These are phyloP conservation scores for Melanogaster broomeanus DNA, from an alignment of 768 basidiomycete genomes.

Conservation along the genomic window DNA sequence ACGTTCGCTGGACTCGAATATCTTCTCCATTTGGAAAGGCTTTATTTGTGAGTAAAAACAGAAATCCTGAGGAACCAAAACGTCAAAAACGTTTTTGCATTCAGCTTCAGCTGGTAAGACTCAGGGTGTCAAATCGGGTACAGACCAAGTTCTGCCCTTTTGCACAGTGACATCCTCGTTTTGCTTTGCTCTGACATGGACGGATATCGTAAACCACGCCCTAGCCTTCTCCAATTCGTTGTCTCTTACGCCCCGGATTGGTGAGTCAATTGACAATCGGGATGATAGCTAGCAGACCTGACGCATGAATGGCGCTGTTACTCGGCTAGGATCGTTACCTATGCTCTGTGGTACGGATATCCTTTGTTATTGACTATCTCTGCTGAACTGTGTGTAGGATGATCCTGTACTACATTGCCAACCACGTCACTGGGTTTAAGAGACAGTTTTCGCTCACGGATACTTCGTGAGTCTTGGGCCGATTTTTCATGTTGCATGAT, in stretches of 20 bases:
- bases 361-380: not conserved
- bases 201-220: slow-evolving; percentile 8
- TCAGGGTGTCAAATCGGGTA: no score
- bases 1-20: no score
- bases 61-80: no score
- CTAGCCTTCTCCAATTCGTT: slow-evolving; percentile 17
- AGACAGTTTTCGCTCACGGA: slow-evolving; percentile 79
- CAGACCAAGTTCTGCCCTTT: no score
- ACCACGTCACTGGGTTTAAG: slow-evolving; percentile 62
- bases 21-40: no score
- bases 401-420: slow-evolving; percentile 56
- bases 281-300: not conserved
- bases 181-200: slow-evolving; percentile 3
- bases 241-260: slow-evolving; percentile 76
- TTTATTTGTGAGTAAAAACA: no score
- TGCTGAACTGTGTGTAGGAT: slow-evolving; percentile 40
- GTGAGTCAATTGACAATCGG: slow-evolving; percentile 38
- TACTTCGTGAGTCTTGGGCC: slow-evolving; percentile 54
- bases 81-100: no score
- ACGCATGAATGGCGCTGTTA: not conserved
- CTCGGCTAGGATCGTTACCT: slow-evolving; percentile 59
- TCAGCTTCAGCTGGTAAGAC: no score
- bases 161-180: no score
- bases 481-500: not conserved
- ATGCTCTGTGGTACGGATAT: slow-evolving; percentile 55